Base-by-base conservation (phyloP, 2,329 filamentous ascomycete species). In the Botrytis byssoidea region DNA sequence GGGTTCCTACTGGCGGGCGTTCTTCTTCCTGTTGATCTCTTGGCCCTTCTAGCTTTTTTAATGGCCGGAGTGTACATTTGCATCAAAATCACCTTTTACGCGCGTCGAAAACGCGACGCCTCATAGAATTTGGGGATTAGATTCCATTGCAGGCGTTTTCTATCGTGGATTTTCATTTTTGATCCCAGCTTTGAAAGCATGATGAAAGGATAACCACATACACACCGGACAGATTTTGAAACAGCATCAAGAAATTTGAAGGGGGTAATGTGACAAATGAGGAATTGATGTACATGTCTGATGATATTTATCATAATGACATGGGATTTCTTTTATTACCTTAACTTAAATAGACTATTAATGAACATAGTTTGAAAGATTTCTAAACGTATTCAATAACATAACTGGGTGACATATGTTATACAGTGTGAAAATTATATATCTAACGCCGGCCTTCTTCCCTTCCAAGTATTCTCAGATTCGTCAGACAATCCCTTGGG, bases 11-110 rank as follows among this genome's bases (percentile, higher is more conserved):
- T 81, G 70, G 76, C 76, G 25, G 78, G 74, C 67, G 74, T 81
- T 74, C 79, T 80, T 73, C 42, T 81, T 66, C 79, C 80, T 59
- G 74, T 80, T 57, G 79, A 81, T 77, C 73, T 81, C 63, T 74
- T 81, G 63, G 75, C 74, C 42, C 72, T 79, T 55, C 46, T 78
- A 70, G 74, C 75, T n/a, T 63, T 79, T 69, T 44, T 78, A 42
- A 75, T 70, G 57, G 76, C 73, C 32, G 78, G 75, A 73, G 72
- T 78, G 74, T 81, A 77, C 69, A 73, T 79, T 75, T 78, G 77
- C 77, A 75, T 78, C 70, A 75, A 74, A 76, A 65, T 76, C 69
- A 64, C 75, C 73, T 68, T 76, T 75, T 78, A 76, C 73, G 60
- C 76, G 73, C 75, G 74, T 72, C 75, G 74, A 64, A 76, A 71